Evolutionary conservation across 2,329 filamentous ascomycete species (phyloP).

Genomic region (Ascocoryne sarcoides): DNA sequence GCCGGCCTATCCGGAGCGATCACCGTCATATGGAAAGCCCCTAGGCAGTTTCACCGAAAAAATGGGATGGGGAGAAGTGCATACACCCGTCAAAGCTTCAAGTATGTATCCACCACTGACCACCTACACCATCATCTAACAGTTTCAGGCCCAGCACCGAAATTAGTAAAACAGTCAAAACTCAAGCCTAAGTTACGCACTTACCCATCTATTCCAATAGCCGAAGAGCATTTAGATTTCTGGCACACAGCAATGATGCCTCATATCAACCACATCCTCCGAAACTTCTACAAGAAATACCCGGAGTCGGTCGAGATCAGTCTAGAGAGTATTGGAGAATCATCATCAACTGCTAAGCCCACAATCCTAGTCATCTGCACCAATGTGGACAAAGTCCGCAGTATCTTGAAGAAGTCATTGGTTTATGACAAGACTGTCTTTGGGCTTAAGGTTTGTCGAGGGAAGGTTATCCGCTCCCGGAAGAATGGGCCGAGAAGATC

Average conservation of each 20-base stretch:
- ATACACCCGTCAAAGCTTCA: slow-evolving; percentile 9
- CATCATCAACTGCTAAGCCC: slow-evolving; percentile 54
- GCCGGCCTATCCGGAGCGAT: slow-evolving; percentile 19
- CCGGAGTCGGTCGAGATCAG: slow-evolving; percentile 72
- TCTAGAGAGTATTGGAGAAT: slow-evolving; percentile 65
- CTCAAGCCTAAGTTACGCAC: slow-evolving; percentile 41
- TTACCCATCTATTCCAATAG: slow-evolving; percentile 49
- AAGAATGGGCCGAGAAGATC: slow-evolving; percentile 34
- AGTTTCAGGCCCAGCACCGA: slow-evolving; percentile 12
- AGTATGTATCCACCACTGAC: slow-evolving; percentile 10
- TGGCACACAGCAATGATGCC: slow-evolving; percentile 67
- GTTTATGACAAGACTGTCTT: slow-evolving; percentile 57
- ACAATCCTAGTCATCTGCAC: slow-evolving; percentile 72
- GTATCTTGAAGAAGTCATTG: slow-evolving; percentile 61
- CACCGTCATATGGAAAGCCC: slow-evolving; percentile 8
- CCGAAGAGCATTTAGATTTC: slow-evolving; percentile 54
- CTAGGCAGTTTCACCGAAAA: slow-evolving; percentile 12
- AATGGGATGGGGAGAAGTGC: slow-evolving; percentile 20
- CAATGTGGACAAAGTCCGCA: slow-evolving; percentile 63
- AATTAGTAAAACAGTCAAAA: slow-evolving; percentile 13
- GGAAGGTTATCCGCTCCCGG: slow-evolving; percentile 55
- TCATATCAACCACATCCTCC: slow-evolving; percentile 62
- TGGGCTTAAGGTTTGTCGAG: slow-evolving; percentile 63
- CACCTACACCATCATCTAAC: slow-evolving; percentile 9
- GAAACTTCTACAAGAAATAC: slow-evolving; percentile 62